Percentiles rank a stretch among this genome's conserved stretches.
phyloP scores from a whole-genome alignment of 306 rosid genomes.

The Prunus dulcis region DNA sequence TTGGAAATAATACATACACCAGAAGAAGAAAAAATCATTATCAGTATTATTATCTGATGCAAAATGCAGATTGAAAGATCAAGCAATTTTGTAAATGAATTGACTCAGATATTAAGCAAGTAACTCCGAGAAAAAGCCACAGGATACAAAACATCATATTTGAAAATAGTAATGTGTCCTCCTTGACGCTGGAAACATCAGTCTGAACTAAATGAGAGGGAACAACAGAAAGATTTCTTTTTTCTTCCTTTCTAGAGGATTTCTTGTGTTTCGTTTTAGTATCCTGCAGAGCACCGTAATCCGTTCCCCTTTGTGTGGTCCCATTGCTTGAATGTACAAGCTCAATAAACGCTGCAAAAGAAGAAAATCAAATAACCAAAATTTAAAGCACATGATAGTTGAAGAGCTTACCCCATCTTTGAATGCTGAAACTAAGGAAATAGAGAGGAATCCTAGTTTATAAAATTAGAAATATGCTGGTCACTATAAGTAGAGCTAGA shows the following conservation, averaged over 20 bases:
- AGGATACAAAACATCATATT: constrained; percentile 97
- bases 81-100: neutral
- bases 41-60: neutral
- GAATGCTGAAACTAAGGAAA: neutral
- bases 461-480: neutral
- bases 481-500: neutral
- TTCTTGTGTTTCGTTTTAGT: constrained; percentile 43
- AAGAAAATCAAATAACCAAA: constrained; percentile 16
- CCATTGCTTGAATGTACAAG: constrained; percentile 84
- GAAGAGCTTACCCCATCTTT: constrained; percentile 4
- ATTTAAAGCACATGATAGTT: neutral
- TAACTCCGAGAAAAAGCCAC: constrained; percentile 17
- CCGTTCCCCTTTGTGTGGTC: constrained; percentile 60
- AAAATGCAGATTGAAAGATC: neutral
- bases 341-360: constrained; percentile 77
- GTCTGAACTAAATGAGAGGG: constrained; percentile 90
- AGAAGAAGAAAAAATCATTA: neutral
- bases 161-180: constrained; percentile 64
- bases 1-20: neutral
- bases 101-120: constrained; percentile 15
- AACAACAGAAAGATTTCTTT: constrained; percentile 54
- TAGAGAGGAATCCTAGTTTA: neutral
- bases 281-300: constrained; percentile 48
- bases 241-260: constrained; percentile 54
- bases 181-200: constrained; percentile 80